A percentile compares a stretch with the other conserved stretches of the same genome.
phyloP scores from a whole-genome alignment of 1,284 basidiomycete species.

The Pseudomicrostroma phylloplanum region DNA sequence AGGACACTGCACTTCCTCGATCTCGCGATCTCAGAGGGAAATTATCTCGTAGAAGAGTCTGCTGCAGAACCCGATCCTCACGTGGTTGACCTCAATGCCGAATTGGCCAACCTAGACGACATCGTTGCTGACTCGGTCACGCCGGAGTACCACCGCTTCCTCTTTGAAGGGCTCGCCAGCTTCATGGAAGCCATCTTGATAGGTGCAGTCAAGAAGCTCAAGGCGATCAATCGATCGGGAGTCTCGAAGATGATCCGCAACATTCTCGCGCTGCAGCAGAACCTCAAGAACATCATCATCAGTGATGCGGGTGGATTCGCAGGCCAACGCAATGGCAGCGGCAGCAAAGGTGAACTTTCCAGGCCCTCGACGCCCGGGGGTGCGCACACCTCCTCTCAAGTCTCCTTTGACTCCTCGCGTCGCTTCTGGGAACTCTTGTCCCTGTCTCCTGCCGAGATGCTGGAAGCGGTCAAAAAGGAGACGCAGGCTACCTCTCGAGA shows the following conservation, averaged over 20 bases:
- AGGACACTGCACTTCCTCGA: slow-evolving; percentile 75
- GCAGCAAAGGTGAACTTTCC: not conserved
- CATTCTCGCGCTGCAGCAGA: slow-evolving; percentile 85
- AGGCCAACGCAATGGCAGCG: slow-evolving; percentile 9
- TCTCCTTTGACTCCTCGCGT: not conserved
- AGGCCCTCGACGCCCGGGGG: not conserved
- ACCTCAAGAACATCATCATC: slow-evolving; percentile 60
- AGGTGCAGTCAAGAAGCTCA: slow-evolving; percentile 66
- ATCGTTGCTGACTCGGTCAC: slow-evolving; percentile 40
- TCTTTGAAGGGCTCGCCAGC: slow-evolving; percentile 78
- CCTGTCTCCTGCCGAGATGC: slow-evolving; percentile 1
- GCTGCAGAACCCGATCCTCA: slow-evolving; percentile 83
- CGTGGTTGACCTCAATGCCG: slow-evolving; percentile 77
- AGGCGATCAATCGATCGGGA: slow-evolving; percentile 68
- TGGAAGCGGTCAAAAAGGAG: slow-evolving; percentile 7
- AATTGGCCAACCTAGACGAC: slow-evolving; percentile 72
- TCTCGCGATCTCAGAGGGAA: slow-evolving; percentile 65
- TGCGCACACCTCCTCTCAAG: not conserved
- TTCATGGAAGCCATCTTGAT: slow-evolving; percentile 81
- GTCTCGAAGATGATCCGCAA: slow-evolving; percentile 84
- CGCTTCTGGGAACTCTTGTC: slow-evolving; percentile 6
- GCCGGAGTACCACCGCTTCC: slow-evolving; percentile 58
- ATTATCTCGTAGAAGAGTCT: slow-evolving; percentile 57
- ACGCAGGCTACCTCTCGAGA: not conserved
- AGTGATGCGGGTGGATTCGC: slow-evolving; percentile 11